These are phyloP conservation scores for Solanum hybrid DNA, from an alignment of 305 asterid species.

Conservation along the genomic window DNA sequence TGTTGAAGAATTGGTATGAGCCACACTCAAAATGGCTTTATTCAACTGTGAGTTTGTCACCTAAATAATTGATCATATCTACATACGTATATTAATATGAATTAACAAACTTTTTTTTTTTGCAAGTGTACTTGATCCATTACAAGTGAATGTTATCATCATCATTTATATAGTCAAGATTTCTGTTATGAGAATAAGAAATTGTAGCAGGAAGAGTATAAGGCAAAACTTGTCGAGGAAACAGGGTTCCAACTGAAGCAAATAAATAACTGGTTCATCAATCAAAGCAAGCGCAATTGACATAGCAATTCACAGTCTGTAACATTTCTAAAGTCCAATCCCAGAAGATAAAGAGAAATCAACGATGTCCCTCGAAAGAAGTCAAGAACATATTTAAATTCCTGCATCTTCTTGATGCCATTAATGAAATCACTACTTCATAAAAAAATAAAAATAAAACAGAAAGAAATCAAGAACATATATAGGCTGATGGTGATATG, in stretches of 20 bases:
- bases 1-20: too few species aligned
- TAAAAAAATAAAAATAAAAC: too few species aligned
- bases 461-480: background rate
- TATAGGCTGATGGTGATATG: background rate
- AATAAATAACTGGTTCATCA: slow-evolving; percentile 77
- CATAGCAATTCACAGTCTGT: slow-evolving; percentile 53
- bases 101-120: too few species aligned
- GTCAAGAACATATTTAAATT: background rate
- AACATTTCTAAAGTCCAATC: slow-evolving; percentile 60
- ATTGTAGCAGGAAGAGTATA: too few species aligned
- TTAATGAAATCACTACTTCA: background rate
- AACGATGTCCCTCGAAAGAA: background rate
- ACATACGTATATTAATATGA: too few species aligned
- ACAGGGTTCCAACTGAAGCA: slow-evolving; percentile 72
- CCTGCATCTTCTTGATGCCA: background rate
- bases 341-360: slow-evolving; percentile 19
- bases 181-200: too few species aligned
- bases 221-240: slow-evolving; percentile 1
- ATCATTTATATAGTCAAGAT: too few species aligned
- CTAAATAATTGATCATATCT: too few species aligned
- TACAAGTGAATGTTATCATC: too few species aligned
- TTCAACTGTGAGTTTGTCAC: too few species aligned
- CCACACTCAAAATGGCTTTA: too few species aligned
- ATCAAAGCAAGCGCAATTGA: slow-evolving; percentile 76
- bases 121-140: too few species aligned